phyloP scores from a whole-genome alignment of 495 filamentous ascomycete species.

The Apodospora peruviana region DNA sequence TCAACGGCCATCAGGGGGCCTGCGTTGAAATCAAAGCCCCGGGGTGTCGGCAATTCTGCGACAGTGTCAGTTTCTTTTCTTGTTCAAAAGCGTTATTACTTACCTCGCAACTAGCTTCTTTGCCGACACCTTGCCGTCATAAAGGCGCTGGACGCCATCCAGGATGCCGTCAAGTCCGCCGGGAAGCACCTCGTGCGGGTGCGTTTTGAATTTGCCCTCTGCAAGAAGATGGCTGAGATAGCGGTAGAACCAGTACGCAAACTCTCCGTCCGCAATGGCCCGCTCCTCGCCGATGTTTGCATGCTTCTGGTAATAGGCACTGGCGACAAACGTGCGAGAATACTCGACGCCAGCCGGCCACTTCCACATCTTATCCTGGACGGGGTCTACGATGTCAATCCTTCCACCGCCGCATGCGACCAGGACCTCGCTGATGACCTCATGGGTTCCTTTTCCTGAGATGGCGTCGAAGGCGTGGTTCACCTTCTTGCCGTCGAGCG shows the following conservation, averaged over 20 bases:
- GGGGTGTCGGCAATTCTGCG: slow-evolving; percentile 8
- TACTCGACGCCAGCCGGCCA: slow-evolving; percentile 13
- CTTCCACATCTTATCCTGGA: slow-evolving; percentile 15
- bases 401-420: slow-evolving; percentile 14
- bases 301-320: slow-evolving; percentile 12
- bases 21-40: slow-evolving; percentile 5
- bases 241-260: slow-evolving; percentile 29
- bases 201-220: slow-evolving; percentile 27
- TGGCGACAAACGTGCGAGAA: slow-evolving; percentile 11
- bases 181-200: slow-evolving; percentile 29
- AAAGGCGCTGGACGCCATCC: slow-evolving; percentile 24
- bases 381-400: slow-evolving; percentile 21
- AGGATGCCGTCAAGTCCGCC: slow-evolving; percentile 28
- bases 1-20: too few species aligned
- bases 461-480: slow-evolving; percentile 28
- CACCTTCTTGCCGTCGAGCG: slow-evolving; percentile 24
- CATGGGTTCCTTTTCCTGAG: slow-evolving; percentile 17
- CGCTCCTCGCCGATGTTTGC: slow-evolving; percentile 8
- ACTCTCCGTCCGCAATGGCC: slow-evolving; percentile 25
- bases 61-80: not conserved
- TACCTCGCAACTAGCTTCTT: slow-evolving; percentile 36
- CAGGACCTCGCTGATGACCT: slow-evolving; percentile 19
- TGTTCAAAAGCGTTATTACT: slow-evolving; percentile 3
- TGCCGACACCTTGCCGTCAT: slow-evolving; percentile 30
- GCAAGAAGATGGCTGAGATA: slow-evolving; percentile 25